phyloP scores from a whole-genome alignment of 805 yeast genomes.

The Wickerhamomyces chaumierensis region DNA sequence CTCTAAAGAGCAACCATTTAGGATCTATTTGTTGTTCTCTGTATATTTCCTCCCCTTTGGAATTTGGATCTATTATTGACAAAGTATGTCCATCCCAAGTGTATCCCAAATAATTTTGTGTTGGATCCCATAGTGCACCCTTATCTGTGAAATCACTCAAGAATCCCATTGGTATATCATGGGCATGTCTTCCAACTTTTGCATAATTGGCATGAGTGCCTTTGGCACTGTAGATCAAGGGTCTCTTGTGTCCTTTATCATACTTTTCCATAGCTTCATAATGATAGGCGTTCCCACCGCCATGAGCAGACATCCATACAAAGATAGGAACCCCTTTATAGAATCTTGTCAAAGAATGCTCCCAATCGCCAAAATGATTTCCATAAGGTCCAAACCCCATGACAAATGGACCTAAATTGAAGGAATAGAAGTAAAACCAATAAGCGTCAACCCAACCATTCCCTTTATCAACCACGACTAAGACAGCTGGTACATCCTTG shows the following conservation, averaged over 20 bases:
- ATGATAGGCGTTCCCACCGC: constrained; percentile 87
- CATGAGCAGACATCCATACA: constrained; percentile 97
- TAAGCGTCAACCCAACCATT: constrained; percentile 91
- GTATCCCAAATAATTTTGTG: constrained; percentile 71
- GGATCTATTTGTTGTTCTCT: constrained; percentile 17
- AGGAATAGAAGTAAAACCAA: constrained; percentile 93
- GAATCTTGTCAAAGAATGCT: constrained; percentile 81
- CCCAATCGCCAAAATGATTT: constrained; percentile 98
- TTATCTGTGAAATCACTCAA: constrained; percentile 88
- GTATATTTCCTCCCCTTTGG: constrained; percentile 14
- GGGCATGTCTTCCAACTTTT: constrained; percentile 92
- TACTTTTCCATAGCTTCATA: constrained; percentile 57
- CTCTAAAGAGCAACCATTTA: constrained; percentile 69
- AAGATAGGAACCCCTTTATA: constrained; percentile 69
- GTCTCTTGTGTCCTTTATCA: constrained; percentile 30
- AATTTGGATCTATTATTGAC: constrained; percentile 23
- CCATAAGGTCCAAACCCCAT: constrained; percentile 98
- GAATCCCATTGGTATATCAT: constrained; percentile 87
- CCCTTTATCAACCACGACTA: constrained; percentile 84
- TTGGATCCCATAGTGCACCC: constrained; percentile 93
- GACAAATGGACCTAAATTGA: constrained; percentile 90
- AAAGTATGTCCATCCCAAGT: constrained; percentile 54
- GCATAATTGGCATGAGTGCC: constrained; percentile 98
- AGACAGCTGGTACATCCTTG: constrained; percentile 64
- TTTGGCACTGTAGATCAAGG: constrained; percentile 79